Evolutionary conservation across 2,329 filamentous ascomycete species (phyloP).

Genomic region (Talaromyces sp.): DNA sequence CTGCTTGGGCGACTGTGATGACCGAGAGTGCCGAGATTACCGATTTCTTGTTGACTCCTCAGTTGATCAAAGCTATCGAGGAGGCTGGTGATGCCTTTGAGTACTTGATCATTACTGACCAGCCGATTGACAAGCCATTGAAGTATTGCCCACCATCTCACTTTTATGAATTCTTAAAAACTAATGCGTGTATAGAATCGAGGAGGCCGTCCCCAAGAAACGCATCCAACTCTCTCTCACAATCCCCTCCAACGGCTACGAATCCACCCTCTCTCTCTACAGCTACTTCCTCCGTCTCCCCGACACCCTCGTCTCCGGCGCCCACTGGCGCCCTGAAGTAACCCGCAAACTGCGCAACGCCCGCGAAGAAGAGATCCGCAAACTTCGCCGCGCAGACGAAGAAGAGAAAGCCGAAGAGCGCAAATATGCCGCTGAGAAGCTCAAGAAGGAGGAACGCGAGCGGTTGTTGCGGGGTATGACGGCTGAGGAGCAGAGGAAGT

Average conservation of each 20-base stretch:
- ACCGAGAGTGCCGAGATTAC: conserved; percentile 95
- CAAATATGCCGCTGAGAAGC: conserved; percentile 52
- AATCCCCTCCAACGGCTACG: conserved; percentile 66
- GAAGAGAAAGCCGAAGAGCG: conserved; percentile 66
- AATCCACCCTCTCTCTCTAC: conserved; percentile 70
- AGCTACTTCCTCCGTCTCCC: conserved; percentile 78
- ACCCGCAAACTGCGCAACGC: conserved; percentile 76
- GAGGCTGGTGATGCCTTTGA: conserved; percentile 78
- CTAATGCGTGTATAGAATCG: conserved; percentile 56
- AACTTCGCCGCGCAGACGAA: conserved; percentile 76
- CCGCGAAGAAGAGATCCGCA: conserved; percentile 76
- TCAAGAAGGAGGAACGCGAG: conserved; percentile 88
- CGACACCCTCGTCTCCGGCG: conserved; percentile 72
- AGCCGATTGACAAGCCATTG: conserved; percentile 80
- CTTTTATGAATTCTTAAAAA: not conserved
- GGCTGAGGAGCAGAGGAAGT: conserved; percentile 83
- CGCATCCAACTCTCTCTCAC: conserved; percentile 75
- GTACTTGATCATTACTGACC: conserved; percentile 84
- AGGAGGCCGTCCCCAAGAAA: conserved; percentile 82
- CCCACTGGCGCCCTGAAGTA: conserved; percentile 88
- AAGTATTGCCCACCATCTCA: conserved; percentile 56
- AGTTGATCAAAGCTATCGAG: conserved; percentile 76
- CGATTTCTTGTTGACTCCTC: conserved; percentile 79
- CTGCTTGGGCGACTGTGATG: conserved; percentile 89
- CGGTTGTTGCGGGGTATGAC: conserved; percentile 72